Base-by-base conservation (phyloP, 768 basidiomycete genomes). In the Clathrus columnatus region DNA sequence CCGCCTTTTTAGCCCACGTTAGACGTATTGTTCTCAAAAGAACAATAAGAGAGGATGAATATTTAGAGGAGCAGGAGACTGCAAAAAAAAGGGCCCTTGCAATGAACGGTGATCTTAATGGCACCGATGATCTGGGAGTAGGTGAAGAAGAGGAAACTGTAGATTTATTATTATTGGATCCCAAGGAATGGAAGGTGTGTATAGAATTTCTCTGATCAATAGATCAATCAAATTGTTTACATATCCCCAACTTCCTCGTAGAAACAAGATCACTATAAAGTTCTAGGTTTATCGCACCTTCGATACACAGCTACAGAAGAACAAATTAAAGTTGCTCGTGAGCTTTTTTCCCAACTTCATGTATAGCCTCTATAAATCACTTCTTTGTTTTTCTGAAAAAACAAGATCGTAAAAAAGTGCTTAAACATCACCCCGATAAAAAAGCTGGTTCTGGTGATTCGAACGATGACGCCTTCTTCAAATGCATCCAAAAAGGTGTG, bases 251-350 rank as follows among this genome's bases (percentile, higher is more conserved):
- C 48, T 29, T 20, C 20, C 7, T 43, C 45, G 20, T 62, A 93
- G 88, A 93, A 95, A 82, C 96, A 98, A 81, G 95, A 99, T 68
- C 90, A 97, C 67, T 99, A 99, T 66, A 89, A 89, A 54, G 91
- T 99, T 41, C 85, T 99, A 51, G 96, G 96, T 61, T 80, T 99
- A 7, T 93, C 92, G 36, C 85, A 86, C 65, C 77, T 96, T 56
- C 80, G 96, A 58, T 89, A 87, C 77, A 80, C 76, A 60, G 94
- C 96, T 10, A 89, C 80, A 21, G 77, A 84, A 18, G 94, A 83
- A 56, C 96, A 99, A 67, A 99, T 99, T 68, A 94, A 92, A 69
- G 82, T 95, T 64, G 91, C 96, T 60, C 93, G 94, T 96, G 72
- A 62, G 92, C 80, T 2, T 48, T 18, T n/a, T n/a, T n/a, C n/a